Conservation (phyloP, 495 filamentous ascomycete genomes). For the Penicillium ucsense region DNA sequence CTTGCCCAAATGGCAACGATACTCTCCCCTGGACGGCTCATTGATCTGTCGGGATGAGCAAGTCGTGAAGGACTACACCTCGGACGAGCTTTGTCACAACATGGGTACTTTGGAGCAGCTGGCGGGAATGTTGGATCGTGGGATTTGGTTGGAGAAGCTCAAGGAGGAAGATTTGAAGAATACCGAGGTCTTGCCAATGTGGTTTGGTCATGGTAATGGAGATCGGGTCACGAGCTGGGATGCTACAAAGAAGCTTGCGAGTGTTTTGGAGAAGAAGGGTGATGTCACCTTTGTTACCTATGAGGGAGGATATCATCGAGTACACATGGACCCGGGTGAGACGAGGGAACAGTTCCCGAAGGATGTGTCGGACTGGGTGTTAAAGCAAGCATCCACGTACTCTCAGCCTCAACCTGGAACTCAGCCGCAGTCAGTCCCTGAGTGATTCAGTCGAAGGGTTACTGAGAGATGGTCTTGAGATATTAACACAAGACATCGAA, state of each 20-base stretch:
- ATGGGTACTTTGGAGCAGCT: conserved; percentile 72
- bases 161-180: neutral
- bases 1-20: conserved; percentile 46
- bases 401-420: no score
- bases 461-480: no score
- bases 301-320: conserved; percentile 64
- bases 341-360: conserved; percentile 51
- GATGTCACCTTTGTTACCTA: conserved; percentile 66
- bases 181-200: conserved; percentile 28
- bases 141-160: conserved; percentile 16
- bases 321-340: conserved; percentile 62
- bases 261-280: conserved; percentile 35
- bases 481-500: no score
- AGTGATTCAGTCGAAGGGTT: no score
- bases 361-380: conserved; percentile 60
- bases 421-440: no score
- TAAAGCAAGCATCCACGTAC: neutral
- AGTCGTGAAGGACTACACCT: conserved; percentile 25
- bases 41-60: conserved; percentile 53
- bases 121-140: conserved; percentile 63
- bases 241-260: conserved; percentile 51
- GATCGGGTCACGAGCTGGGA: conserved; percentile 58
- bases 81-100: conserved; percentile 63
- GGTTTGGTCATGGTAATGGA: conserved; percentile 56
- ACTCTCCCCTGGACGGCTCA: conserved; percentile 43